phyloP scores from a whole-genome alignment of 2,329 filamentous ascomycete genomes.

The Colletotrichum cordylinicola region DNA sequence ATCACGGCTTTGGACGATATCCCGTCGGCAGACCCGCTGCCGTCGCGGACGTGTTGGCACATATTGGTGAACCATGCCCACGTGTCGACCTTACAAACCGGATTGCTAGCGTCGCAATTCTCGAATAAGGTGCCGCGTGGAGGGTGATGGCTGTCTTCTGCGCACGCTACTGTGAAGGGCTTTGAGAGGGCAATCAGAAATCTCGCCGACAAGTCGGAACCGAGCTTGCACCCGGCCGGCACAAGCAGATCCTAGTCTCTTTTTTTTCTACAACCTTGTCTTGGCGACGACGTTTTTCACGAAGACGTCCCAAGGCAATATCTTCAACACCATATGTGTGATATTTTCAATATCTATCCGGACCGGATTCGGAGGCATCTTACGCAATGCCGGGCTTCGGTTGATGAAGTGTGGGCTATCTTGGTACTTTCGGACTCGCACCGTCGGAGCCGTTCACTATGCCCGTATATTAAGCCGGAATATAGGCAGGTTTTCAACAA shows the following conservation, averaged over 20 bases:
- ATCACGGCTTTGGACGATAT: not conserved
- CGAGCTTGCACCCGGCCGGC: not conserved
- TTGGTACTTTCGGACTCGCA: not conserved
- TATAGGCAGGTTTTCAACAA: not conserved
- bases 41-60: not conserved
- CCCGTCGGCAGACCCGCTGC: not conserved
- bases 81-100: not conserved
- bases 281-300: not conserved
- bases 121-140: not conserved
- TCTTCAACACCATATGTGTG: not conserved
- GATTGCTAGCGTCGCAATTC: not conserved
- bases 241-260: not conserved
- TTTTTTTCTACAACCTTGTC: not conserved
- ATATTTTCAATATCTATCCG: not conserved
- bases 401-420: not conserved
- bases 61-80: not conserved
- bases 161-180: not conserved
- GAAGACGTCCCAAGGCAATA: not conserved
- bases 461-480: not conserved
- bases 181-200: not conserved
- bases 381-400: not conserved
- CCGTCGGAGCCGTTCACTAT: not conserved
- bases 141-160: not conserved
- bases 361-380: not conserved
- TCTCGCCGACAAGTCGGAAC: not conserved